Evolutionary conservation across 805 yeast genomes (phyloP).

Genomic region (Zygosaccharomyces bisporus): DNA sequence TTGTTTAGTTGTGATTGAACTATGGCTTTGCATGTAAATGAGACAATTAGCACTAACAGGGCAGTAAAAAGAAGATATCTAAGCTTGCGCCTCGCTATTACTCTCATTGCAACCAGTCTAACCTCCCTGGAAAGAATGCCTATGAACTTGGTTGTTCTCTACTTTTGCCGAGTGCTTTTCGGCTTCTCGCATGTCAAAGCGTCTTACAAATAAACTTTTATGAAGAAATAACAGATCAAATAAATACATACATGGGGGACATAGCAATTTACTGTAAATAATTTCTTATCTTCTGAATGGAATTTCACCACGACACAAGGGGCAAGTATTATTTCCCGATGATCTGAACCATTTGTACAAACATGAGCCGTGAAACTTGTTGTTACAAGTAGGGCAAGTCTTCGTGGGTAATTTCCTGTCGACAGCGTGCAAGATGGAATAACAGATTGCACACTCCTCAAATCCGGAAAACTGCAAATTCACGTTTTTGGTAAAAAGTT

Average conservation of each 20-base stretch:
- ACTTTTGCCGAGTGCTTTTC: no score
- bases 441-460: constrained; percentile 96
- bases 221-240: background rate
- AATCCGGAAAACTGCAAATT: constrained; percentile 85
- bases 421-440: constrained; percentile 78
- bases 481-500: constrained; percentile 55
- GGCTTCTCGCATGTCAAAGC: background rate
- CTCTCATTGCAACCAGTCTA: constrained; percentile 13
- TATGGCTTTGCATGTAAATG: constrained; percentile 19
- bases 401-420: constrained; percentile 89
- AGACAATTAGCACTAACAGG: constrained; percentile 12
- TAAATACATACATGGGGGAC: no score
- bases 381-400: constrained; percentile 83
- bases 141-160: no score
- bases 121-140: background rate
- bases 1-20: constrained; percentile 32
- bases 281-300: constrained; percentile 28
- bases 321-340: constrained; percentile 89
- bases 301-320: constrained; percentile 68
- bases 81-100: constrained; percentile 27
- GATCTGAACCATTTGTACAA: constrained; percentile 96
- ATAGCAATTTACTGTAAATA: no score
- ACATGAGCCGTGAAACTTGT: constrained; percentile 94
- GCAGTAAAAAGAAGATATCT: constrained; percentile 17
- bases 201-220: background rate